These are phyloP conservation scores for Zopfochytrium polystomum DNA, from an alignment of 371 early-diverging fungal genomes.

Conservation along the genomic window DNA sequence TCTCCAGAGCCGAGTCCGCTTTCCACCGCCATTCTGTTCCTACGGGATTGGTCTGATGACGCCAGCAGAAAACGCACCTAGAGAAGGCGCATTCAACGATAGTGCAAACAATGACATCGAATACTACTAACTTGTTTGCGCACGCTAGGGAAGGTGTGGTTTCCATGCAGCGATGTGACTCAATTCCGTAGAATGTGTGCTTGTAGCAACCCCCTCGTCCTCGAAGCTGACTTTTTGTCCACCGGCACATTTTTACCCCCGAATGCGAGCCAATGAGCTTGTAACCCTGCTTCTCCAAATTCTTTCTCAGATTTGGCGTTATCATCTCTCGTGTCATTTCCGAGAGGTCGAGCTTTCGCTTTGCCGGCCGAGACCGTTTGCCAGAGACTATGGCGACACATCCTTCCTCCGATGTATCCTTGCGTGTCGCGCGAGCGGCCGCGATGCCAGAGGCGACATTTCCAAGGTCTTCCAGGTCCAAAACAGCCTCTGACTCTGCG, in stretches of 20 bases:
- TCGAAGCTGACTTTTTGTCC: constrained; percentile 75
- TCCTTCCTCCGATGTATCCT: constrained; percentile 58
- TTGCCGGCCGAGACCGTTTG: too few species aligned
- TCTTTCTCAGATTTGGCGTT: constrained; percentile 68
- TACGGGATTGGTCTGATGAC: constrained; percentile 79
- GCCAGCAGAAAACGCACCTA: constrained; percentile 58
- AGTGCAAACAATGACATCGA: too few species aligned
- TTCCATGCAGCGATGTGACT: constrained; percentile 47
- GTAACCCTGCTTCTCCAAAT: constrained; percentile 76
- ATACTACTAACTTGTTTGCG: constrained; percentile 78
- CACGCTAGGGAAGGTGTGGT: constrained; percentile 71
- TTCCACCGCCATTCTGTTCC: constrained; percentile 78
- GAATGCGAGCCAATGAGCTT: constrained; percentile 76
- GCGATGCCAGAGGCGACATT: constrained; percentile 46
- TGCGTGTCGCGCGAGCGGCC: constrained; percentile 47
- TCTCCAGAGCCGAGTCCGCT: constrained; percentile 66
- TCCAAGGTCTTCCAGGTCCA: constrained; percentile 78
- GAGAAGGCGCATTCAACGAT: too few species aligned
- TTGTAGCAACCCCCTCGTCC: constrained; percentile 82
- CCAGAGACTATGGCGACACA: constrained; percentile 22
- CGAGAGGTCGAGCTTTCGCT: constrained; percentile 13
- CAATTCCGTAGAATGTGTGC: constrained; percentile 48
- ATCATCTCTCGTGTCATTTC: constrained; percentile 69
- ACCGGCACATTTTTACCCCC: constrained; percentile 79
- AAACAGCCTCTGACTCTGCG: constrained; percentile 57